Evolutionary conservation across 176 grass and related monocot genomes (phyloP), one percentile per base, ranked within the genome.

Genomic region (Oryza glaberrima): DNA sequence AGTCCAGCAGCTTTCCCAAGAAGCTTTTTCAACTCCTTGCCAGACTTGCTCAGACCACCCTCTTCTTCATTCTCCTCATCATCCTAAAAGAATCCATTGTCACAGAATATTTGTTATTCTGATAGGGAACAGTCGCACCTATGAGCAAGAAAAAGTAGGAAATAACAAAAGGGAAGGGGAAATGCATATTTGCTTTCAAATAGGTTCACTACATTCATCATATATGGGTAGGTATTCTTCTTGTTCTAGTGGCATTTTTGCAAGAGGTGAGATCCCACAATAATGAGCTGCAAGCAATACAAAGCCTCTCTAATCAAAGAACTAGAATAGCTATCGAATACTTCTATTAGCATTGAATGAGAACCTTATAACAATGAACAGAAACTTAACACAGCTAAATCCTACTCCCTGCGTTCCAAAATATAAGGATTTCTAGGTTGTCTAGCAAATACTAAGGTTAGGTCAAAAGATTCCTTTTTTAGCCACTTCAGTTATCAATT

Each of bases 11-110:
- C 86, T 65, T 87, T 85, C 38, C 96, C 96, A 75, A 98, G 96
- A 54, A 98, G 84, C 15, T 95, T 98, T 68, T 98, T 98, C 73
- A 98, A 85, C 60, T 98, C 96, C 81, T 98, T 98, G 72, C 96
- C 96, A 47, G 96, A 98, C 80, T 98, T 98, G 83, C 96, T 98
- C 60, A 98, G 32, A 49, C 93, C 96, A 84, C 96, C 96, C 72
- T 98, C 93, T 91, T 98, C 94, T 82, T 97, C 96, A 73, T 93
- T 94, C 65, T 98, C 89, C 71, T 98, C 96, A 36, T 98, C 96
- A 86, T 98, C 96, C 89, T 98, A 76, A 25, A 74, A 66, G 52
- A 48, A 81, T 26, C 20, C 23, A 23, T 23, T 63, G 9, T 63
- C 65, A 70, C 30, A 36, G 43, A 76, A 81, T 68, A 86, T 52